Evolutionary conservation across 2,329 filamentous ascomycete genomes (phyloP), one percentile per base, ranked within the genome.

Genomic region (Clonostachys rhizophaga): DNA sequence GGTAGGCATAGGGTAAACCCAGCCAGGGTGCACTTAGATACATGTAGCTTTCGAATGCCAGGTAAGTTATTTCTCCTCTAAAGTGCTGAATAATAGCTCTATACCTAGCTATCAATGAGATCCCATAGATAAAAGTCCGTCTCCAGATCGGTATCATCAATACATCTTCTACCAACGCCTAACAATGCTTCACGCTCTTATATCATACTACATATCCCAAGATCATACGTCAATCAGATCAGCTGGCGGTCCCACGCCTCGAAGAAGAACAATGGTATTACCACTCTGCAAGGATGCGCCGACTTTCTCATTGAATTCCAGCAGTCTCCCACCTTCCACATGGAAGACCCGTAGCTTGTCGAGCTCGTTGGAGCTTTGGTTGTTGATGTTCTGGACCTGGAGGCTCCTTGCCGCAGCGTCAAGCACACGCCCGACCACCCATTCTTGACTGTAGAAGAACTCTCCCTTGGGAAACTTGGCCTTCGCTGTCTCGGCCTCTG

Each of bases 281-380:
- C 94, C 94, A 55, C 81, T 91, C 53, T 81, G 81, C 49, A 95
- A 72, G 30, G 75, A 76, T 45, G 75, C 74, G 5, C 90, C 91
- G 47, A 96, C 74, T 72, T 92, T 91, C 67, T 96, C 91, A 20
- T 79, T 83, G 59, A 95, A 99, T 50, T 94, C 91, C 52, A 99
- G 66, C 52, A 99, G 65, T 49, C 90, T 74, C 0, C 94, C 94
- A 0, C 87, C 89, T 62, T 99, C 91, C 1, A 99, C 89, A 63
- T 97, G 91, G 60, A 96, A 99, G 0, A 99, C 83, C 9, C 94
- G 73, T 54, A 99, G 64, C 65, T 87, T 87, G 49, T 91, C 85
- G 62, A 87, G 84, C 69, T 95, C 89, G 12, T 85, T 78, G 4
- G 78, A 79, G 1, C 82, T 84, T 55, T 86, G 77, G 58, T 95